phyloP scores from a whole-genome alignment of 805 yeast species.

The Candida adriatica region DNA sequence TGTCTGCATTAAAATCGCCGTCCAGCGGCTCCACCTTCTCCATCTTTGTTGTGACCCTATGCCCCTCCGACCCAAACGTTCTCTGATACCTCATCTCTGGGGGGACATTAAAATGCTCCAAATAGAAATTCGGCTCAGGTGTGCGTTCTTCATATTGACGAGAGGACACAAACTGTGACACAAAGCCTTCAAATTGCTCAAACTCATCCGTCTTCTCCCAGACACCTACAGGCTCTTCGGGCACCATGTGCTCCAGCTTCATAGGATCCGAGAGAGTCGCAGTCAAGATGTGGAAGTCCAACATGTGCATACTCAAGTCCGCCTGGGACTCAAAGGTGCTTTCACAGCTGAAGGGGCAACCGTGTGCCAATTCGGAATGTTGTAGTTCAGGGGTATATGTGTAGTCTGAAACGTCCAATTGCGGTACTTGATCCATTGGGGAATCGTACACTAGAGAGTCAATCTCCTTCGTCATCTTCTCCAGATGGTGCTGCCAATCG shows the following conservation, averaged over 20 bases:
- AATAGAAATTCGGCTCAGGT: neutral
- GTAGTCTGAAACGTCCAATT: conserved; percentile 4
- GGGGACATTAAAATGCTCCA: conserved; percentile 1
- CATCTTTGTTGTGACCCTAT: conserved; percentile 4
- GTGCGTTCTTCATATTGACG: neutral
- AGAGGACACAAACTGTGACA: conserved; percentile 1
- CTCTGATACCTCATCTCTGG: conserved; percentile 11
- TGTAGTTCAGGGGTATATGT: neutral
- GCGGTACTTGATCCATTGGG: conserved; percentile 5
- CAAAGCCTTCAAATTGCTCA: conserved; percentile 1
- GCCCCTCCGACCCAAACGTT: conserved; percentile 10
- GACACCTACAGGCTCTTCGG: neutral
- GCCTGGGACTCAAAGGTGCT: neutral
- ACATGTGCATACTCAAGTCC: conserved; percentile 7
- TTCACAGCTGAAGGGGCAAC: conserved; percentile 4
- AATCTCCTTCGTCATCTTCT: conserved; percentile 8
- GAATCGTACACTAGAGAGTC: conserved; percentile 7
- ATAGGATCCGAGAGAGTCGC: conserved; percentile 1
- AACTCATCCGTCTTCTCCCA: conserved; percentile 1
- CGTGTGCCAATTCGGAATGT: conserved; percentile 1
- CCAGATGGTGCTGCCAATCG: conserved; percentile 3
- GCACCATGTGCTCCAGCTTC: neutral
- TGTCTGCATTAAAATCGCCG: no score
- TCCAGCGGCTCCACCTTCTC: no score
- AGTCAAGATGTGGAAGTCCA: conserved; percentile 4